A percentile compares a stretch with the other conserved stretches of the same genome.
These are phyloP conservation scores for Xylaria nigripes DNA, from an alignment of 495 filamentous ascomycete species.

Conservation along the genomic window DNA sequence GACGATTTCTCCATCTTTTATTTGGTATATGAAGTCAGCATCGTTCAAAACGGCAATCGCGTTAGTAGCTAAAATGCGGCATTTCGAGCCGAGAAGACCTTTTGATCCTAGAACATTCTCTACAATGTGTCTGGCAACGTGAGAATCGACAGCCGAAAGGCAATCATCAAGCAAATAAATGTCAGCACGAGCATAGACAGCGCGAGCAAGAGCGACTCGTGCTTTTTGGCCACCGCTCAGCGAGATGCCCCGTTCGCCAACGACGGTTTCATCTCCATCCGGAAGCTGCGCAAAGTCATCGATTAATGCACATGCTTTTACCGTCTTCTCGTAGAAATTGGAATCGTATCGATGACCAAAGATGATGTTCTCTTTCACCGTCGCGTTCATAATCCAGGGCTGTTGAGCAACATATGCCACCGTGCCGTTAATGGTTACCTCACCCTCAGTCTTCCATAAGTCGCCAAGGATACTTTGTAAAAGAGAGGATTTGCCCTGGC, in stretches of 20 bases:
- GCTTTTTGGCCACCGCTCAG: slow-evolving; percentile 96
- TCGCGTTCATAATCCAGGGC: slow-evolving; percentile 97
- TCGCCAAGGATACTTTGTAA: slow-evolving; percentile 82
- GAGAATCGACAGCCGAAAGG: slow-evolving; percentile 93
- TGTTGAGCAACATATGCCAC: slow-evolving; percentile 89
- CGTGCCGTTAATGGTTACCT: slow-evolving; percentile 71
- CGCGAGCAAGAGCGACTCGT: slow-evolving; percentile 85
- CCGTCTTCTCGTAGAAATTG: slow-evolving; percentile 84
- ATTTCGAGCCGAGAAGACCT: slow-evolving; percentile 78
- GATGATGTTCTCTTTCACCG: slow-evolving; percentile 90
- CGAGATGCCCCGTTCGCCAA: slow-evolving; percentile 95
- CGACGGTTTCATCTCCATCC: slow-evolving; percentile 93
- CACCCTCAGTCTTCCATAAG: slow-evolving; percentile 80
- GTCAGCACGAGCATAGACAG: slow-evolving; percentile 96
- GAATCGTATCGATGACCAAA: slow-evolving; percentile 96
- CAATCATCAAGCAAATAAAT: slow-evolving; percentile 93
- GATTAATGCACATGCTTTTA: slow-evolving; percentile 84
- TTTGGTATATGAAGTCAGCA: slow-evolving; percentile 68
- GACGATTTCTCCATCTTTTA: slow-evolving; percentile 74
- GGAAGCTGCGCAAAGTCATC: slow-evolving; percentile 91
- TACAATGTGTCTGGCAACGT: slow-evolving; percentile 92
- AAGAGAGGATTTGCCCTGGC: slow-evolving; percentile 87
- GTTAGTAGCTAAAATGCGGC: slow-evolving; percentile 90
- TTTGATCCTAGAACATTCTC: slow-evolving; percentile 81
- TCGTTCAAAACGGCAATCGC: slow-evolving; percentile 87